phyloP scores from a whole-genome alignment of 148 eudicot genomes.

The Chenopodium album region DNA sequence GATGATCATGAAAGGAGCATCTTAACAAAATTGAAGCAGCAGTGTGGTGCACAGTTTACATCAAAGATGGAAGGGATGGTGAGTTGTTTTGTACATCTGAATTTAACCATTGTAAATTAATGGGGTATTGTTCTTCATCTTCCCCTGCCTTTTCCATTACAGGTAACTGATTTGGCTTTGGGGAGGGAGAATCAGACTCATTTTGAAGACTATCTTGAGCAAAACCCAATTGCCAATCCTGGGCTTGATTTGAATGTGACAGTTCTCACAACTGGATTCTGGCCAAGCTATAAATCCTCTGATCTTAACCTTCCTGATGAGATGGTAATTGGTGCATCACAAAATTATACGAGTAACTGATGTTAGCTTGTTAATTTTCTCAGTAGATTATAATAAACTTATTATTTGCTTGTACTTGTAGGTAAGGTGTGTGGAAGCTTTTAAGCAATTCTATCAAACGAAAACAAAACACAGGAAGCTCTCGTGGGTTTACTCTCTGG shows the following conservation, averaged over 20 bases:
- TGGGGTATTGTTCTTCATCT: background rate
- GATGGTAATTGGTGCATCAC: slow-evolving; percentile 46
- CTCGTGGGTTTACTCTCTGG: slow-evolving; percentile 65
- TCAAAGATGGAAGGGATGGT: slow-evolving; percentile 97
- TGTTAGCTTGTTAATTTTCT: background rate
- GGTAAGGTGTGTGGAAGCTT: slow-evolving; percentile 80
- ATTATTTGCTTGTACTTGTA: slow-evolving; percentile 17
- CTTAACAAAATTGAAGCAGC: slow-evolving; percentile 76
- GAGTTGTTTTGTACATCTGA: slow-evolving; percentile 10
- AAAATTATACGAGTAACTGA: background rate
- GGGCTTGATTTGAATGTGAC: slow-evolving; percentile 84
- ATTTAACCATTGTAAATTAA: background rate
- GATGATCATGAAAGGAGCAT: slow-evolving; percentile 89
- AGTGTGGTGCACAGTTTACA: slow-evolving; percentile 84
- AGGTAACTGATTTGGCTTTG: slow-evolving; percentile 81
- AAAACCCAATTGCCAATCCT: slow-evolving; percentile 44
- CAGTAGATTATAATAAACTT: background rate
- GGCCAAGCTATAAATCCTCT: slow-evolving; percentile 89
- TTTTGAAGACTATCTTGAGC: slow-evolving; percentile 66
- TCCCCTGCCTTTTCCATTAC: slow-evolving; percentile 21
- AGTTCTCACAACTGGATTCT: slow-evolving; percentile 80
- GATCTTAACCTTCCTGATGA: slow-evolving; percentile 72
- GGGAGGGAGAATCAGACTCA: slow-evolving; percentile 72
- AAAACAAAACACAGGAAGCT: slow-evolving; percentile 80
- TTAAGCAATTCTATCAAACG: slow-evolving; percentile 69